Conservation (phyloP, 2,329 filamentous ascomycete genomes). For the Colletotrichum cordylinicola region DNA sequence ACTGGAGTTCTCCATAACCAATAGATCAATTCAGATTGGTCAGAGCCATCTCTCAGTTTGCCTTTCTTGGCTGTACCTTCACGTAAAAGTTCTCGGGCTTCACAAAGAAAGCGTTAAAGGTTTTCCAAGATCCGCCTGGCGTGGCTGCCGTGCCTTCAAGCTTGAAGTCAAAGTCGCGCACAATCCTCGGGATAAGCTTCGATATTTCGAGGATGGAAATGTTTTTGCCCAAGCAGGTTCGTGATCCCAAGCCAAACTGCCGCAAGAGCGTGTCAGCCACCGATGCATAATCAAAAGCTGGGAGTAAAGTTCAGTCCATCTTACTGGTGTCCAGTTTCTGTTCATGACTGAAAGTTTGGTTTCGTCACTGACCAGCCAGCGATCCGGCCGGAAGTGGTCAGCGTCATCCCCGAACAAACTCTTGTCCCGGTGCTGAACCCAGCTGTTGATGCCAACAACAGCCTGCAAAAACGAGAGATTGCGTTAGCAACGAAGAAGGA, state of each 20-base stretch:
- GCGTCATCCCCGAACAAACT: conserved; percentile 37
- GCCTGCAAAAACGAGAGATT: conserved; percentile 20
- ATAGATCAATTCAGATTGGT: too few species aligned
- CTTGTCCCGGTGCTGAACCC: conserved; percentile 38
- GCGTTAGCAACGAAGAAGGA: neutral
- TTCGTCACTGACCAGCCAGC: conserved; percentile 40
- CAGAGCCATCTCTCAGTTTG: neutral
- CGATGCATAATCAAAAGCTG: conserved; percentile 23
- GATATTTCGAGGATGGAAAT: conserved; percentile 48
- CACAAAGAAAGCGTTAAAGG: conserved; percentile 47
- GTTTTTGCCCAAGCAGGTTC: conserved; percentile 50
- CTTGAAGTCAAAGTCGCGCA: conserved; percentile 38
- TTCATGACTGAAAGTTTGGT: conserved; percentile 31
- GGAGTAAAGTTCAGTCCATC: neutral
- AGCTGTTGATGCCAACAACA: conserved; percentile 40
- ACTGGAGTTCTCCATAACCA: too few species aligned
- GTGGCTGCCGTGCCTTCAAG: conserved; percentile 18
- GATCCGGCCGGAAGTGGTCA: conserved; percentile 41
- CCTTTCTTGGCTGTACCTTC: neutral
- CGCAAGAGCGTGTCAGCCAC: neutral
- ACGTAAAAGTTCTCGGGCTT: conserved; percentile 46
- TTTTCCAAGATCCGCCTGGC: conserved; percentile 31
- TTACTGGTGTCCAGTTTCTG: conserved; percentile 13
- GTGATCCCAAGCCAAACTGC: conserved; percentile 46
- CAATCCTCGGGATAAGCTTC: conserved; percentile 44